A percentile compares a stretch with the other conserved stretches of the same genome.
Conservation (phyloP, 2,329 filamentous ascomycete genomes). For the Akanthomyces uredinophilus region DNA sequence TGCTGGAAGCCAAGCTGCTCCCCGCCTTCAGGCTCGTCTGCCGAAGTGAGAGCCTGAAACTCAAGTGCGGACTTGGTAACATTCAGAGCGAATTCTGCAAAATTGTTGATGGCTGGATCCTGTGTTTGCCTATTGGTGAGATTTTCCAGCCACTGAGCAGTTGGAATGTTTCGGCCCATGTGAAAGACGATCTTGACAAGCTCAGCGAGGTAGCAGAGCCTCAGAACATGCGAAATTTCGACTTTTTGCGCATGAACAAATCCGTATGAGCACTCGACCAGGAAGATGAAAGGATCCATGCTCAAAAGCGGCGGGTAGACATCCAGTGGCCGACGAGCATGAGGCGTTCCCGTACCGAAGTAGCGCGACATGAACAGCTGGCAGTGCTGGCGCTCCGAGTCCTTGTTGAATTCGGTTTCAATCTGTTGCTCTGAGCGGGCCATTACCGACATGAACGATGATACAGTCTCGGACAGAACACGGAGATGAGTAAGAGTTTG, state of each 20-base stretch:
- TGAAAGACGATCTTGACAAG: conserved; percentile 73
- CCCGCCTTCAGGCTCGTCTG: conserved; percentile 23
- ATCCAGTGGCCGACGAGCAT: conserved; percentile 38
- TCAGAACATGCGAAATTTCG: conserved; percentile 73
- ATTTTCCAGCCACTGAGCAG: conserved; percentile 43
- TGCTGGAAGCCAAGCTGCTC: conserved; percentile 50
- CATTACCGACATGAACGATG: conserved; percentile 77
- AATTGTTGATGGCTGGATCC: conserved; percentile 46
- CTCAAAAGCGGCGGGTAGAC: conserved; percentile 55
- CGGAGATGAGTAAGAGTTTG: conserved; percentile 81
- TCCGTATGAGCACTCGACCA: conserved; percentile 72
- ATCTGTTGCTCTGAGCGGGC: conserved; percentile 59
- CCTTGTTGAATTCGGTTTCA: conserved; percentile 59
- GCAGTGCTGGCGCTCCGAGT: conserved; percentile 67
- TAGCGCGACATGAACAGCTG: conserved; percentile 67
- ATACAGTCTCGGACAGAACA: conserved; percentile 80
- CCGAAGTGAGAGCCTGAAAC: conserved; percentile 29
- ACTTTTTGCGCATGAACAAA: conserved; percentile 62
- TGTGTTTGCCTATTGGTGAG: conserved; percentile 38
- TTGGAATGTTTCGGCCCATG: conserved; percentile 50
- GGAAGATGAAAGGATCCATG: conserved; percentile 71
- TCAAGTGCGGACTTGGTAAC: conserved; percentile 43
- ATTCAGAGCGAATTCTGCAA: conserved; percentile 49
- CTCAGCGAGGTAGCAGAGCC: conserved; percentile 85
- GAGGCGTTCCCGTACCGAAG: conserved; percentile 37